phyloP scores from a whole-genome alignment of 164 flowering plant genomes.

The Brasenia schreberi region DNA sequence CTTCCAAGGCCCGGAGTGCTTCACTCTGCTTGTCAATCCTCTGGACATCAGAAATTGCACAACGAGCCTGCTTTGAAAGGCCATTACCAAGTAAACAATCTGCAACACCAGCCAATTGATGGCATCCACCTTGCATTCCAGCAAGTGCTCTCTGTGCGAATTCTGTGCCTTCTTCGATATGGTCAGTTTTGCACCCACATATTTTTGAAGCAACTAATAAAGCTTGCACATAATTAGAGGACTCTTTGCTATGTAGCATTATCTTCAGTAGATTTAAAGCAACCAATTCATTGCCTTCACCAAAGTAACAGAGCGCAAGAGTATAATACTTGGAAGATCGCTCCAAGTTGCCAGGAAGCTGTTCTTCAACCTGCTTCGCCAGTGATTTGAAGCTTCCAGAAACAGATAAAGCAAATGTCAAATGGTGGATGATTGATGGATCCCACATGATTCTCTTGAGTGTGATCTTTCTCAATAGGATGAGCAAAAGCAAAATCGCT shows the following conservation, averaged over 20 bases:
- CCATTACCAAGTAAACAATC: constrained; percentile 46
- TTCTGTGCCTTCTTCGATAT: constrained; percentile 46
- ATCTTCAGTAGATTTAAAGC: constrained; percentile 63
- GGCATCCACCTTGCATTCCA: constrained; percentile 26
- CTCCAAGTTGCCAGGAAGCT: constrained; percentile 45
- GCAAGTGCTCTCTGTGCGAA: constrained; percentile 31
- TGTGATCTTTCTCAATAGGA: constrained; percentile 42
- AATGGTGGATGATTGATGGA: constrained; percentile 69
- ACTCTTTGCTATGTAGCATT: constrained; percentile 31
- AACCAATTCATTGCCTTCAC: constrained; percentile 44
- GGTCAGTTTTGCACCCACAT: constrained; percentile 30
- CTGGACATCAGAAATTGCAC: constrained; percentile 37
- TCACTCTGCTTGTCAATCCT: constrained; percentile 34
- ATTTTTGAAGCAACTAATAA: constrained; percentile 73
- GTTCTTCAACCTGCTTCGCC: constrained; percentile 55
- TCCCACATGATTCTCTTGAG: constrained; percentile 57
- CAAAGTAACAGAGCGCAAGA: constrained; percentile 74
- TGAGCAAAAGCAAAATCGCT: constrained; percentile 58
- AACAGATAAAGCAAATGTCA: constrained; percentile 64
- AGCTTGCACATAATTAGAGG: constrained; percentile 29
- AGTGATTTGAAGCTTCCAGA: constrained; percentile 43
- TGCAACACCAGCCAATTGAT: constrained; percentile 31
- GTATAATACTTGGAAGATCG: constrained; percentile 37
- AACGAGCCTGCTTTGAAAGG: constrained; percentile 43
- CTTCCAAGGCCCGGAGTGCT: constrained; percentile 53